Evolutionary conservation across 371 early-diverging fungal genomes (phyloP), one percentile per base, ranked within the genome.

Genomic region (Coemansia sp.): DNA sequence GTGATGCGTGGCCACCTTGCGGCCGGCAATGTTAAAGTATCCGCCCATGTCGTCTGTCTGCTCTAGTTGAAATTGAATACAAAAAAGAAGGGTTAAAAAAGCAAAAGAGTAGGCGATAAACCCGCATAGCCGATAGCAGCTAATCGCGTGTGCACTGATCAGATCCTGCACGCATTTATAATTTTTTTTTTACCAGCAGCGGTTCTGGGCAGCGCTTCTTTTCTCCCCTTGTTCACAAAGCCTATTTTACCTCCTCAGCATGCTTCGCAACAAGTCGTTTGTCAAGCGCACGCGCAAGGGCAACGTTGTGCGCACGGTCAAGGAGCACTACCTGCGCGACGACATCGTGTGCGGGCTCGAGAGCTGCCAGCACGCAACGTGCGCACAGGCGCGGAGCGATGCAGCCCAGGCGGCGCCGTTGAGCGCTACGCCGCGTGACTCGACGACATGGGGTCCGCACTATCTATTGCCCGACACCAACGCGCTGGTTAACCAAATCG

Each of bases 321-420:
- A 90, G 72, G 97, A 98, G 72, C 96, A 95, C 68, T 97, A 98
- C 77, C 80, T 98, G 34, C 90, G 97, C 38, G 96, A 97, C 76
- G 98, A 98, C 75, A 93, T 98, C 48, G 79, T 84, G 52, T 98
- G 98, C 76, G 91, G 76, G 1, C 94, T 93, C 69, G 78, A 76
- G 12, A 49, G 30, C 10, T 93, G 94, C 69, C 63, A 63, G 38
- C 81, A 81, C 14, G 66, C 74, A n/a, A 76, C 67, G 20, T 72
- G 74, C 43, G 51, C 39, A 11, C 45, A 49, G 4, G 56, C 69
- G 1, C 61, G 60, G 38, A 30, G 8, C 8, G 53, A 60, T 1
- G 59, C 65, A 10, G 54, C 54, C 8, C 59, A 69, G 38, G 59
- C 71, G 78, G 63, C 70, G 2, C 72, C 67, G 2, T 57, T 79